phyloP scores from a whole-genome alignment of 176 grass and related monocot species.

The Musa schizocarpa region DNA sequence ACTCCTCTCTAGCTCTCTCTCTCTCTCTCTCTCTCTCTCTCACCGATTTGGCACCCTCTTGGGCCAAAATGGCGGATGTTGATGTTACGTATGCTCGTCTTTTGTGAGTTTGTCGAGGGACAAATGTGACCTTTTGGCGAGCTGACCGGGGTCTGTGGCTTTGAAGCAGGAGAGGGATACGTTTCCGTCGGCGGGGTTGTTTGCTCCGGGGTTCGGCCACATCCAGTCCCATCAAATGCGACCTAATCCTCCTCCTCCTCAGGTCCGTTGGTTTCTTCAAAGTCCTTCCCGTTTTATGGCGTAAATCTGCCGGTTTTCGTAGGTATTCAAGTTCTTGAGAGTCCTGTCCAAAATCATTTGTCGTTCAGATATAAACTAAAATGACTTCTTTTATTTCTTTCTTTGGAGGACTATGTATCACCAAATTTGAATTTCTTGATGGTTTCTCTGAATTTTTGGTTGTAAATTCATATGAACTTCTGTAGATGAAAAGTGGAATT shows the following conservation, averaged over 20 bases:
- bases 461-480: too few relatives aligned
- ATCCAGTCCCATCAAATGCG: conserved; percentile 66
- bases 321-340: background rate
- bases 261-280: conserved; percentile 30
- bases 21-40: background rate
- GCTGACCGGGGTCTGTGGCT: background rate
- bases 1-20: background rate
- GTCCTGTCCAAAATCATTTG: too few relatives aligned
- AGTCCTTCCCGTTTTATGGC: background rate
- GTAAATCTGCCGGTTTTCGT: background rate
- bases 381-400: too few relatives aligned
- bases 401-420: too few relatives aligned
- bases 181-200: conserved; percentile 52
- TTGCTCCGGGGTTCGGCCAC: conserved; percentile 69
- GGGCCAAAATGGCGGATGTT: background rate
- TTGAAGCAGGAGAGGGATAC: conserved; percentile 65
- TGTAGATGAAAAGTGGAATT: too few relatives aligned
- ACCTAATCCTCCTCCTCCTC: conserved; percentile 50
- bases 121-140: background rate
- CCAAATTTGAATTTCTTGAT: too few relatives aligned
- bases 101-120: background rate
- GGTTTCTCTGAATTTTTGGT: too few relatives aligned
- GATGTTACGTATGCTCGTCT: background rate
- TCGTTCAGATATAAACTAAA: too few relatives aligned
- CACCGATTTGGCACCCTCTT: background rate